Conservation (phyloP, 768 basidiomycete species). For the Tulasnella sp. region DNA sequence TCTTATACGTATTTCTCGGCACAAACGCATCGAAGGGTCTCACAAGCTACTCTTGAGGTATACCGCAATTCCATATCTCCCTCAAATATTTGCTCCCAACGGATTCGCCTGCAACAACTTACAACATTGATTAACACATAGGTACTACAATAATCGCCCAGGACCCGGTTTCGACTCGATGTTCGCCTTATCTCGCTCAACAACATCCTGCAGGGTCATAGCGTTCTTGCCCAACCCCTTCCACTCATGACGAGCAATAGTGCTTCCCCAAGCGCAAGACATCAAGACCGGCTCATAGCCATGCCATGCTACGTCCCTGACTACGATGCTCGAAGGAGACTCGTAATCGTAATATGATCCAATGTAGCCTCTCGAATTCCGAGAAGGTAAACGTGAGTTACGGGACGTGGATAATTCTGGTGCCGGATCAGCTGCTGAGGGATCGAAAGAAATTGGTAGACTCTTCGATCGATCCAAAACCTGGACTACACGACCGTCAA, state of each 20-base stretch:
- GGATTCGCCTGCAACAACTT: too few species aligned
- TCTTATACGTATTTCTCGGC: too few species aligned
- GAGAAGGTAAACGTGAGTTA: too few species aligned
- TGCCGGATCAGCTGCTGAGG: slow-evolving; percentile 45
- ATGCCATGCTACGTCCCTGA: slow-evolving; percentile 95
- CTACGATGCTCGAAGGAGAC: slow-evolving; percentile 25
- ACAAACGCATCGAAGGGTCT: too few species aligned
- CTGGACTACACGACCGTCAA: slow-evolving; percentile 78
- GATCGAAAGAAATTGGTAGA: slow-evolving; percentile 55
- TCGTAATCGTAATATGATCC: not conserved
- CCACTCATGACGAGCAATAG: slow-evolving; percentile 91
- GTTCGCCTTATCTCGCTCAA: slow-evolving; percentile 45
- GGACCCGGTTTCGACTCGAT: too few species aligned
- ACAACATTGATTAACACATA: too few species aligned
- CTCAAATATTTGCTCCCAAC: too few species aligned
- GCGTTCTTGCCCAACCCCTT: slow-evolving; percentile 68
- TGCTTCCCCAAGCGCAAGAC: slow-evolving; percentile 71
- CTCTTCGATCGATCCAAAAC: slow-evolving; percentile 69
- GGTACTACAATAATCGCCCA: too few species aligned
- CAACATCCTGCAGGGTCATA: slow-evolving; percentile 54
- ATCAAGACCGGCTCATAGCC: slow-evolving; percentile 81
- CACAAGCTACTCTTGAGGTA: too few species aligned
- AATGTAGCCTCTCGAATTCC: not conserved
- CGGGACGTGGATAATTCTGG: slow-evolving; percentile 13
- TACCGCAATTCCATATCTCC: too few species aligned